phyloP scores from a whole-genome alignment of 192 early-diverging fungal species.

The Gigaspora rosea region DNA sequence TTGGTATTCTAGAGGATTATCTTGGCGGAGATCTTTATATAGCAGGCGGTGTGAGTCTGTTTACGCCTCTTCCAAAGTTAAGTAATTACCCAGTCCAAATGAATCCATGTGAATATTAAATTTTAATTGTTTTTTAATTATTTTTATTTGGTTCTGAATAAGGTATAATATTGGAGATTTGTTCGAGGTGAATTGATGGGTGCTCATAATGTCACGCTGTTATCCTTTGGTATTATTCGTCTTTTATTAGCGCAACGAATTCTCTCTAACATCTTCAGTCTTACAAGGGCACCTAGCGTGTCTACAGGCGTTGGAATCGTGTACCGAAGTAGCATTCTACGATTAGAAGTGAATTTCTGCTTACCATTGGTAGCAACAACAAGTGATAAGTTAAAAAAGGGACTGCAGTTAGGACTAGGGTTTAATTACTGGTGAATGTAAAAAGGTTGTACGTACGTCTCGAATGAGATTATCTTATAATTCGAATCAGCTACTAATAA shows the following conservation, averaged over 20 bases:
- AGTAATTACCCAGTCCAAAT: slow-evolving; percentile 61
- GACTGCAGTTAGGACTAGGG: slow-evolving; percentile 86
- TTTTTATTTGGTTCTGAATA: neutral
- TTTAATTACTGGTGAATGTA: slow-evolving; percentile 70
- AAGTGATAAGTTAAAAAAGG: slow-evolving; percentile 69
- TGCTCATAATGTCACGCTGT: neutral
- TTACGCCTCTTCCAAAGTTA: slow-evolving; percentile 80
- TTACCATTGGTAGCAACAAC: slow-evolving; percentile 69
- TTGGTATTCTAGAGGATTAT: slow-evolving; percentile 60
- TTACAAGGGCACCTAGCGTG: slow-evolving; percentile 66
- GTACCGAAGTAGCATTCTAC: slow-evolving; percentile 80
- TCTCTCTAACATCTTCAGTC: slow-evolving; percentile 40
- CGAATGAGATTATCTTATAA: too few species aligned
- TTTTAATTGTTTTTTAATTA: too few species aligned
- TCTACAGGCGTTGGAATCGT: slow-evolving; percentile 83
- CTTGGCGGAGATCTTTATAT: slow-evolving; percentile 89
- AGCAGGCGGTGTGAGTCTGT: slow-evolving; percentile 74
- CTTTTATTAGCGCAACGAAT: slow-evolving; percentile 25
- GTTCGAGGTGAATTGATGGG: neutral
- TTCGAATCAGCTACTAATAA: too few species aligned
- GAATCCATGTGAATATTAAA: slow-evolving; percentile 41
- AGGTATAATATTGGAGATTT: neutral
- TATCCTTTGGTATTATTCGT: neutral
- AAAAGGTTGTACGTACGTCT: neutral
- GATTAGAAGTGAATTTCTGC: slow-evolving; percentile 91